Base-by-base conservation (phyloP, 352 stramenopile genomes). In the Ophiocytium majus region DNA sequence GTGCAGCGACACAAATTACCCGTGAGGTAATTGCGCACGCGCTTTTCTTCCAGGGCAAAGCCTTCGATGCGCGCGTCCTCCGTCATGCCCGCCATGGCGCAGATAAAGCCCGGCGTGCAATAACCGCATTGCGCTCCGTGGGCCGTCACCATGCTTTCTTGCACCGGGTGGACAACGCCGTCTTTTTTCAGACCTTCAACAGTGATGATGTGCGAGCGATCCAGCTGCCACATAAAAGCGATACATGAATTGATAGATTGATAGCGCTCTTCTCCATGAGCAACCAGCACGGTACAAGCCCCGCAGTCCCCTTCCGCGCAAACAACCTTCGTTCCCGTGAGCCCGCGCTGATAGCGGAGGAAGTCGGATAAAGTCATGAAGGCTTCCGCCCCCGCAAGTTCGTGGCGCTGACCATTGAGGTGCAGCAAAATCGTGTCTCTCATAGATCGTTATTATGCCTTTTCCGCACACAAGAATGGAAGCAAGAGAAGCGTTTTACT, bases 171-270 rank as follows among this genome's bases (percentile, higher is more conserved):
- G 28, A 71, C 19, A 23, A 23, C 57, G 57, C 28, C 28, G 28
- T 71, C 28, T 71, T 71, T 71, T 71, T 71, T 71, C 57, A 71
- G 57, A 71, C 57, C 57, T 71, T 71, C 57, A 28, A 71, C 57
- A 71, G 57, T 71, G 57, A 71, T 71, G 57, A 71, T 23, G 28
- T 71, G 57, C 23, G 57, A 71, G 23, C 28, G 57, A 71, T 71
- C 57, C 19, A 71, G 57, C 23, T 23, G 57, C 23, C 28, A 71
- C 57, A 71, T 71, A 28, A 71, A 71, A 28, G 57, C 23, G 57
- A 71, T 71, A 28, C 57, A 71, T 23, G 57, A 71, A 71, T 71
- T 71, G 57, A 71, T 71, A 23, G 57, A 23, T 28, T 71, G 23
- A 28, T 71, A 71, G 23, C 57, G 19, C 57, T 71, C 57, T 28